phyloP scores from a whole-genome alignment of 305 asterid genomes.

The Plantago coronopus region DNA sequence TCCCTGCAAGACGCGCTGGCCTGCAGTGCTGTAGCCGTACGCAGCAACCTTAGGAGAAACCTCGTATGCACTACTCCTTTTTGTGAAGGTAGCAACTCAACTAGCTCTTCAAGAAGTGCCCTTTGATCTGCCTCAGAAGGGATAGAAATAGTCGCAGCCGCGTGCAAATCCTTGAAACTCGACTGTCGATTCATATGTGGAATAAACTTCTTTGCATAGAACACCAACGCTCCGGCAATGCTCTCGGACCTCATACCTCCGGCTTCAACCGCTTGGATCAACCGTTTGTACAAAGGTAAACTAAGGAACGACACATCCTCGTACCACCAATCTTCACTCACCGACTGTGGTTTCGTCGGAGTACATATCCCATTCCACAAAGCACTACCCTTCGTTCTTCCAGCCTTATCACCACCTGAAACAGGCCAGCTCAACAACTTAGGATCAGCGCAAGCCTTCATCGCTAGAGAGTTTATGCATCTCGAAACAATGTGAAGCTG shows the following conservation, averaged over 20 bases:
- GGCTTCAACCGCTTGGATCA: slow-evolving; percentile 63
- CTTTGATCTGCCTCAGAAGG: slow-evolving; percentile 84
- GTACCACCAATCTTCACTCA: slow-evolving; percentile 81
- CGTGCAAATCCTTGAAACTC: slow-evolving; percentile 52
- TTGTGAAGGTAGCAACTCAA: slow-evolving; percentile 57
- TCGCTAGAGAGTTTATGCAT: slow-evolving; percentile 76
- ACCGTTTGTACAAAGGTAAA: slow-evolving; percentile 56
- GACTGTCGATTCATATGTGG: slow-evolving; percentile 75
- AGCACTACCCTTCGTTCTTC: slow-evolving; percentile 19
- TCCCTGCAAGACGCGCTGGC: slow-evolving; percentile 63
- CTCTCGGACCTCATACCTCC: slow-evolving; percentile 61
- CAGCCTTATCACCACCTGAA: slow-evolving; percentile 29
- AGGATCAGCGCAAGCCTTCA: slow-evolving; percentile 67
- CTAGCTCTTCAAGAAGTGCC: slow-evolving; percentile 75
- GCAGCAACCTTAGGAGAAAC: slow-evolving; percentile 66
- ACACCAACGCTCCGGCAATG: slow-evolving; percentile 65
- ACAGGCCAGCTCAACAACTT: slow-evolving; percentile 52
- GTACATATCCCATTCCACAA: slow-evolving; percentile 71
- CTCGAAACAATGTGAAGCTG: slow-evolving; percentile 73
- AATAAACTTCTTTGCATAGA: slow-evolving; percentile 67
- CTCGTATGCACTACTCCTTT: slow-evolving; percentile 66
- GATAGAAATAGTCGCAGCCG: slow-evolving; percentile 47
- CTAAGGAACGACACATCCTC: slow-evolving; percentile 78
- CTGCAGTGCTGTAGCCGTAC: slow-evolving; percentile 68
- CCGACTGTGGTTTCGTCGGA: slow-evolving; percentile 25